Evolutionary conservation across 805 yeast species (phyloP), one percentile per base, ranked within the genome.

Genomic region (Candida koratica): DNA sequence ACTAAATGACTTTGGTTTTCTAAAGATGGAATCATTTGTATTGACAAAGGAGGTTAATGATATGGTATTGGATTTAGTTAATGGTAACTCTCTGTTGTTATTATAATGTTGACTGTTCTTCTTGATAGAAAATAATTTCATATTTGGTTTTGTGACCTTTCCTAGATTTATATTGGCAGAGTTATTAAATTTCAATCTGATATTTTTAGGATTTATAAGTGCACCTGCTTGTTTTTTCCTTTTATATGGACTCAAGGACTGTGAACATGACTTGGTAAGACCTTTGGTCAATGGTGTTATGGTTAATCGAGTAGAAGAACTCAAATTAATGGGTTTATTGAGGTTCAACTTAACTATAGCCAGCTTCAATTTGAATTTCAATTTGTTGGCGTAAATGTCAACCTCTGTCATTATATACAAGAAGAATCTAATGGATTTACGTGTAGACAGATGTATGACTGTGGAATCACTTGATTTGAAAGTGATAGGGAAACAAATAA

Each of bases 281-380:
- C 28, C 28, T 19, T 28, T 28, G n/a, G 18, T 28, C 26, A 31
- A 36, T 17, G 39, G 39, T 11, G 35, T 36, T 10, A 30, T 31
- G 3, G 32, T 39, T 13, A 44, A 27, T 34, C 42, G 41, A 7
- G 48, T 44, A 14, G 46, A 39, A 6, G 48, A 44, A 28, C 30
- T 42, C 17, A 43, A 41, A 13, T 16, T 29, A 14, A 29, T 19
- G 9, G 37, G 42, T 37, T 25, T 41, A 13, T 51, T 51, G 43
- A 62, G 64, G 22, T 44, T 44, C n/a, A 67, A 42, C 45, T 65
- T 67, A 50, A 58, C 63, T 25, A 65, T 46, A 2, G 73, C 73
- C 43, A 66, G 48, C 42, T 61, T 71, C 26, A 67, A 50, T 47
- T 65, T 66, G 39, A 66, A 53, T 51, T 64, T 67, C 47, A 67